Conservation (phyloP, 148 eudicot genomes). For the Vaccinium myrtillus region DNA sequence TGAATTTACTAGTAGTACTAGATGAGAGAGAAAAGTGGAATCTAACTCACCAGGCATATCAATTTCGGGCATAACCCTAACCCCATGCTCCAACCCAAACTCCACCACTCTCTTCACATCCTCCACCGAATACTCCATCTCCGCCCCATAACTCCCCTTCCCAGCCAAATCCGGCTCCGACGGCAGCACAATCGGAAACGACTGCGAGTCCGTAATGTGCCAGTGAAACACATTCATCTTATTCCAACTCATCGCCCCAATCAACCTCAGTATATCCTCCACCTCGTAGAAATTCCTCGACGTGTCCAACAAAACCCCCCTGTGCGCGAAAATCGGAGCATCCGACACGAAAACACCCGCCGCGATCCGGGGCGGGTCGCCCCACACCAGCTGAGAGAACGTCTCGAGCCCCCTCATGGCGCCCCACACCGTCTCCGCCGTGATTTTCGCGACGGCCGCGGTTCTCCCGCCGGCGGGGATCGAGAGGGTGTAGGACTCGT, state of each 20-base stretch:
- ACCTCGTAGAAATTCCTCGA: constrained; percentile 68
- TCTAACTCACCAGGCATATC: constrained; percentile 74
- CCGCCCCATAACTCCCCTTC: constrained; percentile 67
- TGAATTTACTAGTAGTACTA: background rate
- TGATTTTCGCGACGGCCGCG: constrained; percentile 33
- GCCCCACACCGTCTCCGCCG: constrained; percentile 75
- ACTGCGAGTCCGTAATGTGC: constrained; percentile 92
- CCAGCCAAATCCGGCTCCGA: constrained; percentile 61
- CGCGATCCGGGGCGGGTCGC: constrained; percentile 29
- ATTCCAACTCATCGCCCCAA: constrained; percentile 65
- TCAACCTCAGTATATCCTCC: constrained; percentile 57
- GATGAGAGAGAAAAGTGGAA: background rate
- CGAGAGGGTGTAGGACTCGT: constrained; percentile 74
- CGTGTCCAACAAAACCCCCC: constrained; percentile 84
- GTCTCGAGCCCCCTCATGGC: constrained; percentile 89
- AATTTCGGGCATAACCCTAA: constrained; percentile 84
- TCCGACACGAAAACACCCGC: constrained; percentile 54
- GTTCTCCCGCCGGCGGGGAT: constrained; percentile 28
- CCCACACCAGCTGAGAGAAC: constrained; percentile 53
- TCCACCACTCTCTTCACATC: constrained; percentile 65
- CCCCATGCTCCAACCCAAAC: constrained; percentile 80
- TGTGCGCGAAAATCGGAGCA: constrained; percentile 52
- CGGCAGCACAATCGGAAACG: constrained; percentile 71
- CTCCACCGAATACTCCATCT: constrained; percentile 60
- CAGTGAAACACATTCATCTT: constrained; percentile 95